Evolutionary conservation across 2,329 filamentous ascomycete species (phyloP).

Genomic region (Aspergillus ruber): DNA sequence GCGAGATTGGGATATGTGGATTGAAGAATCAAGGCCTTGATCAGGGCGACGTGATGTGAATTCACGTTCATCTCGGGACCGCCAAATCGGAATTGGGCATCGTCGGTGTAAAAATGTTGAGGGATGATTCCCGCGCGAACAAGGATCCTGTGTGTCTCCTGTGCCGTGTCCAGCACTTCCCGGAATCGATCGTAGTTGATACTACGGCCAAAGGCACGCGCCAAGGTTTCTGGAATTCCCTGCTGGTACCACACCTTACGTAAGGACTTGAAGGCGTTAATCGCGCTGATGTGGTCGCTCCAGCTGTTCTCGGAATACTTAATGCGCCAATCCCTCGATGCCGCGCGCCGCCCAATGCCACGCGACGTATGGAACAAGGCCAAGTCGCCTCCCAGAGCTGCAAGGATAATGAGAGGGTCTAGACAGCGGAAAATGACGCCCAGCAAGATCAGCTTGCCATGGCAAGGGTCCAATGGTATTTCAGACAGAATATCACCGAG

Average conservation of each 20-base stretch:
- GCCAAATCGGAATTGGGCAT: constrained; percentile 31
- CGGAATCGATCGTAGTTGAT: constrained; percentile 6
- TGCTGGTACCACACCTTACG: constrained; percentile 22
- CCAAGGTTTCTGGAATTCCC: constrained; percentile 22
- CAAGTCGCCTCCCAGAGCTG: constrained; percentile 27
- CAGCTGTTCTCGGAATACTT: constrained; percentile 28
- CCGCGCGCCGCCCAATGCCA: constrained; percentile 17
- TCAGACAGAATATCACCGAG: constrained; percentile 41
- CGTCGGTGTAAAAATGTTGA: constrained; percentile 17
- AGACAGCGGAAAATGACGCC: constrained; percentile 48
- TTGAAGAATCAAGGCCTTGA: constrained; percentile 43
- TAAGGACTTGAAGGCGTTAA: constrained; percentile 41
- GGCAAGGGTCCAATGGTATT: constrained; percentile 38
- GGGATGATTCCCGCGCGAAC: constrained; percentile 1
- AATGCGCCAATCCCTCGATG: constrained; percentile 18
- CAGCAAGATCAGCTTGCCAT: constrained; percentile 47
- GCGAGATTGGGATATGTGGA: constrained; percentile 44
- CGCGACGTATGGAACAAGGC: constrained; percentile 26
- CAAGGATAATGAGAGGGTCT: constrained; percentile 45
- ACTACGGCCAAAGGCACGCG: constrained; percentile 19
- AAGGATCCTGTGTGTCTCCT: constrained; percentile 5
- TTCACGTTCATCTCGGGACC: constrained; percentile 38
- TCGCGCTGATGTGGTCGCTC: constrained; percentile 43
- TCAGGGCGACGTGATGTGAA: constrained; percentile 36
- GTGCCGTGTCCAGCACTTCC: constrained; percentile 1